phyloP scores from a whole-genome alignment of 1,139 yeast genomes.

The Yarrowia galli region DNA sequence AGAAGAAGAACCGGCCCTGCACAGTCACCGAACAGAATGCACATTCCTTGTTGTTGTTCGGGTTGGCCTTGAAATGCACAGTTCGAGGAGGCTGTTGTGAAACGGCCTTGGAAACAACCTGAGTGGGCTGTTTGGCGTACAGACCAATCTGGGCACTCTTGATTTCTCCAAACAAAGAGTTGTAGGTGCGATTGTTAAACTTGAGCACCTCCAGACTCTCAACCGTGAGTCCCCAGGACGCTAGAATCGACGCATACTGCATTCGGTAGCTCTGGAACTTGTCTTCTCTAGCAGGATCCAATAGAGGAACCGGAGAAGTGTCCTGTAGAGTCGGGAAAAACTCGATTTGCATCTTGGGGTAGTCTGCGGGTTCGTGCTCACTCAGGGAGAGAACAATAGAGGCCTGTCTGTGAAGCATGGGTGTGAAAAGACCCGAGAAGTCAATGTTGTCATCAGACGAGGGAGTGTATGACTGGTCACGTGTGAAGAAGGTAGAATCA shows the following conservation, averaged over 20 bases:
- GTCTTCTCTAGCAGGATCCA: slow-evolving; percentile 58
- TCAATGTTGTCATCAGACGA: slow-evolving; percentile 20
- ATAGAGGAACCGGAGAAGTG: slow-evolving; percentile 53
- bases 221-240: slow-evolving; percentile 82
- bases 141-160: slow-evolving; percentile 45
- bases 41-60: slow-evolving; percentile 50
- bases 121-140: slow-evolving; percentile 41
- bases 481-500: background rate
- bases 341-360: slow-evolving; percentile 34
- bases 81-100: slow-evolving; percentile 19
- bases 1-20: slow-evolving; percentile 67
- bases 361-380: slow-evolving; percentile 13
- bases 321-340: slow-evolving; percentile 15
- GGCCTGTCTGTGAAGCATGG: slow-evolving; percentile 3
- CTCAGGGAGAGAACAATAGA: background rate
- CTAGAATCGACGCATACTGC: slow-evolving; percentile 81
- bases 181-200: slow-evolving; percentile 57
- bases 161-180: slow-evolving; percentile 40
- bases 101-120: slow-evolving; percentile 42
- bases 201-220: slow-evolving; percentile 79
- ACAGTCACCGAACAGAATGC: slow-evolving; percentile 70
- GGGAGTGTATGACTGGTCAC: slow-evolving; percentile 16
- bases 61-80: slow-evolving; percentile 21
- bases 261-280: slow-evolving; percentile 63
- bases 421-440: slow-evolving; percentile 24